Evolutionary conservation across 176 grass and related monocot species (phyloP).

Genomic region (Secale cereale): DNA sequence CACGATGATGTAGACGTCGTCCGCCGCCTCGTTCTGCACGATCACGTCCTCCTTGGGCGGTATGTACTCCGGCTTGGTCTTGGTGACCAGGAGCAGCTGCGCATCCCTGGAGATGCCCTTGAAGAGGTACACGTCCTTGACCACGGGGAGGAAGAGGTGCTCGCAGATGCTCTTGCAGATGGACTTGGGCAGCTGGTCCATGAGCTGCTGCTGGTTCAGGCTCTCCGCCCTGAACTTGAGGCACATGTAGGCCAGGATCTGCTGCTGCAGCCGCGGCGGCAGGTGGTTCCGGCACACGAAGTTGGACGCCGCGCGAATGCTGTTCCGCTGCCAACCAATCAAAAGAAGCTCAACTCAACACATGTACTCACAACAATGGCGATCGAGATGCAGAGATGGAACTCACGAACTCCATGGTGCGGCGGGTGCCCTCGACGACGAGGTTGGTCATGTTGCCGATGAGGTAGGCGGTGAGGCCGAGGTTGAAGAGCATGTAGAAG

Average conservation of each 20-base stretch:
- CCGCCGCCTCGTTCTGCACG: slow-evolving; percentile 83
- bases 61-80: slow-evolving; percentile 90
- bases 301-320: slow-evolving; percentile 70
- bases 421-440: slow-evolving; percentile 92
- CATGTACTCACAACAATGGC: not conserved
- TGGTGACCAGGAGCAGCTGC: slow-evolving; percentile 63
- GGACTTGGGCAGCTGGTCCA: slow-evolving; percentile 89
- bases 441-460: slow-evolving; percentile 99
- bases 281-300: slow-evolving; percentile 83
- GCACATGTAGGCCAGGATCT: slow-evolving; percentile 93
- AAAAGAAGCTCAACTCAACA: not conserved
- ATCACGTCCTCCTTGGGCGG: slow-evolving; percentile 89
- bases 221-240: slow-evolving; percentile 94
- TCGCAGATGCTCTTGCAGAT: slow-evolving; percentile 97
- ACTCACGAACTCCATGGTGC: slow-evolving; percentile 98
- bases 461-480: slow-evolving; percentile 87
- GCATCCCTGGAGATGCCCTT: slow-evolving; percentile 63
- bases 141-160: slow-evolving; percentile 72
- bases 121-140: slow-evolving; percentile 92
- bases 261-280: slow-evolving; percentile 73
- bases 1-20: slow-evolving; percentile 75
- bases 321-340: slow-evolving; percentile 58
- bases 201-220: slow-evolving; percentile 93
- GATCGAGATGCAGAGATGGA: not conserved
- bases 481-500: slow-evolving; percentile 98